A percentile compares a stretch with the other conserved stretches of the same genome.
Evolutionary conservation across 1,284 basidiomycete genomes (phyloP).

Genomic region (Trichosporon sp.): DNA sequence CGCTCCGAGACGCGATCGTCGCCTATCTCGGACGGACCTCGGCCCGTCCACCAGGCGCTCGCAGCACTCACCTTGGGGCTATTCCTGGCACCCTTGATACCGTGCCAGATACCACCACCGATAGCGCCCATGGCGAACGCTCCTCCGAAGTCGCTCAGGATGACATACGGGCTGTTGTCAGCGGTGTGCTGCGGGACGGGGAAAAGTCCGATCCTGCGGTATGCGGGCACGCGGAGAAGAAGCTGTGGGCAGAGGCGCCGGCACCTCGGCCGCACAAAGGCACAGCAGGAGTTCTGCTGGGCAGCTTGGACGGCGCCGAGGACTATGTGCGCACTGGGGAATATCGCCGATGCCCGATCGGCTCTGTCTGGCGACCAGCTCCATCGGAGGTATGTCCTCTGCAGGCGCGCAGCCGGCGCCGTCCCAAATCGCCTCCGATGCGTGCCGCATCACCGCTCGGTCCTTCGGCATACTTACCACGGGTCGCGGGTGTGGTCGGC

Average conservation of each 20-base stretch:
- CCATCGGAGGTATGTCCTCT: neutral
- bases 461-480: conserved; percentile 68
- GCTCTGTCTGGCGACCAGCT: neutral
- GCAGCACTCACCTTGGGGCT: conserved; percentile 74
- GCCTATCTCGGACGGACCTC: too few species aligned
- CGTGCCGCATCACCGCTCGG: neutral
- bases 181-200: neutral
- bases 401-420: neutral
- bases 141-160: conserved; percentile 97
- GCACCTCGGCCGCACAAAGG: too few species aligned
- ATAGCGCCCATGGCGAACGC: conserved; percentile 60
- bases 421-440: neutral
- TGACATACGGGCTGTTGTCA: conserved; percentile 84
- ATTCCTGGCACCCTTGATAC: conserved; percentile 96
- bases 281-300: too few species aligned
- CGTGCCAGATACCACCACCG: conserved; percentile 89
- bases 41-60: neutral
- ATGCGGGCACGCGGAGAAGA: neutral
- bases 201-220: neutral
- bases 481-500: conserved; percentile 91
- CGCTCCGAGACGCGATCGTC: too few species aligned
- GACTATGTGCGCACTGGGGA: too few species aligned
- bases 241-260: too few species aligned
- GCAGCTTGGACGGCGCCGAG: too few species aligned
- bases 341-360: neutral